Percentiles rank a stretch among this genome's conserved stretches.
These are phyloP conservation scores for Eutrema salsugineum DNA, from an alignment of 441 rosid genomes.

Conservation along the genomic window DNA sequence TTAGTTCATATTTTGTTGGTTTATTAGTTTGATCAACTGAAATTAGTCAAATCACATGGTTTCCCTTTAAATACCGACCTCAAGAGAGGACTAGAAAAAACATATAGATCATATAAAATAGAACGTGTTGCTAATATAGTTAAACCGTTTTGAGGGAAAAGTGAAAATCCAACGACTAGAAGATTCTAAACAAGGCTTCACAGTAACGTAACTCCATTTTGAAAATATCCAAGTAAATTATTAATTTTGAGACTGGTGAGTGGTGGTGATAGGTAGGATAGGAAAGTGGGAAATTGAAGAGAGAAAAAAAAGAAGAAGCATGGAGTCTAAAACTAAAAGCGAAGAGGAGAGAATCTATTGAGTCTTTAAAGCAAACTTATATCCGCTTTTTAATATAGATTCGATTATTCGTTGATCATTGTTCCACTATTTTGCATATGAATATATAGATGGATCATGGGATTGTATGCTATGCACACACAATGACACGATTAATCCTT, in stretches of 20 bases:
- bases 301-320: not conserved
- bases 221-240: not conserved
- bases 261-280: not conserved
- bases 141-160: not conserved
- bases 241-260: not conserved
- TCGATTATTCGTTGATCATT: not conserved
- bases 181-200: constrained; percentile 13
- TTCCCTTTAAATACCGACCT: not conserved
- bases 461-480: not conserved
- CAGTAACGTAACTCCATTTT: not conserved
- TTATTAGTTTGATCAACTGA: not conserved
- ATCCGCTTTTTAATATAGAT: not conserved
- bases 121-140: not conserved
- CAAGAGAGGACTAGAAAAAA: constrained; percentile 4
- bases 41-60: not conserved
- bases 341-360: not conserved
- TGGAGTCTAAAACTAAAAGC: constrained; percentile 2
- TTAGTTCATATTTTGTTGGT: not conserved
- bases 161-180: not conserved
- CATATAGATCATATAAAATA: not conserved
- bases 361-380: not conserved
- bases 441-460: not conserved
- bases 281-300: not conserved
- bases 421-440: not conserved
- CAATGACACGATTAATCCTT: not conserved